Evolutionary conservation across 805 yeast species (phyloP).

Genomic region (Cyberlindnera mrakii): DNA sequence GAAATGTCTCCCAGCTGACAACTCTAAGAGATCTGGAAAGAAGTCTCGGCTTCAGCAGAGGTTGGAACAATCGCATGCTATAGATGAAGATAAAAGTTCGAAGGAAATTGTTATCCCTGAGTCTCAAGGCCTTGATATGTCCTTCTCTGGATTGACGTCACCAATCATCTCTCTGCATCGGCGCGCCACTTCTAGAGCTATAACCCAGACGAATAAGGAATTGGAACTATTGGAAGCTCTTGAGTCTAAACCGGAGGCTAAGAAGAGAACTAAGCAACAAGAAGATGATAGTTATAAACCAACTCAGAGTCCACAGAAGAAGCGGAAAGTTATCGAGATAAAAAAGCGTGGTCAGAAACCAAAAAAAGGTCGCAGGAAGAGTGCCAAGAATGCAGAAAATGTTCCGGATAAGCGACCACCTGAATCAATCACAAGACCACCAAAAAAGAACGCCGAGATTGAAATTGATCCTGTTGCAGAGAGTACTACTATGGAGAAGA

Average conservation of each 20-base stretch:
- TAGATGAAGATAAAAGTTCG: constrained; percentile 1
- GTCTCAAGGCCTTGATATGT: constrained; percentile 6
- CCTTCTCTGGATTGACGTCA: constrained; percentile 14
- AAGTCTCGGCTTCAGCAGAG: constrained; percentile 7
- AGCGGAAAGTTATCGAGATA: background rate
- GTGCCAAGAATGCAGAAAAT: background rate
- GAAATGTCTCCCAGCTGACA: constrained; percentile 2
- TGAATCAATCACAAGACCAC: background rate
- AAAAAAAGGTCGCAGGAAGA: background rate
- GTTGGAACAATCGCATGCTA: constrained; percentile 6
- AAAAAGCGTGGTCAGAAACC: background rate
- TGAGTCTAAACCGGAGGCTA: no score
- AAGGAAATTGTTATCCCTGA: constrained; percentile 2
- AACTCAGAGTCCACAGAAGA: background rate
- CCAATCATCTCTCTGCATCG: constrained; percentile 8
- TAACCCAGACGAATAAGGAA: background rate
- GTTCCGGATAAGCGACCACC: background rate
- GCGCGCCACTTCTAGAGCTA: constrained; percentile 4
- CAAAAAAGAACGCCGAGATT: background rate
- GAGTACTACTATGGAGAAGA: constrained; percentile 1
- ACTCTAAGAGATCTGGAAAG: background rate
- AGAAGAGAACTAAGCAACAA: background rate
- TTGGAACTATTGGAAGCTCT: background rate
- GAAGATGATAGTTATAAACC: background rate
- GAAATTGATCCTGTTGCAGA: constrained; percentile 1